Percentiles rank a stretch among this genome's conserved stretches.
Conservation (phyloP, 768 basidiomycete genomes). For the Boletus vinaceobasis region DNA sequence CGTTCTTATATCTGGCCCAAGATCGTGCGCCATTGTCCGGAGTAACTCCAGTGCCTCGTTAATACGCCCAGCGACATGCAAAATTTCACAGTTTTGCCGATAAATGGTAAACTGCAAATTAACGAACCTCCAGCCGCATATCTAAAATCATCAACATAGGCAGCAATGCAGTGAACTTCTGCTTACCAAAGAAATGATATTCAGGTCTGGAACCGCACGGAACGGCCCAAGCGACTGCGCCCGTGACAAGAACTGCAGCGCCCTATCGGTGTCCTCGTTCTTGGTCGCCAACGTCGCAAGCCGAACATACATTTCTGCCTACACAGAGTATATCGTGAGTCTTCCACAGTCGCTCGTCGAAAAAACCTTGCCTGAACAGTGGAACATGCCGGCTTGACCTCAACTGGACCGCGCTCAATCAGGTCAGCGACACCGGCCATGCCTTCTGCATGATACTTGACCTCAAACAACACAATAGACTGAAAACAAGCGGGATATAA, state of each 20-base stretch:
- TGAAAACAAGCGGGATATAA: not conserved
- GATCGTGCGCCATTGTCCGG: not conserved
- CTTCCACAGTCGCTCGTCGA: not conserved
- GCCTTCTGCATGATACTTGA: conserved; percentile 9
- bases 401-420: conserved; percentile 1
- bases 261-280: not conserved
- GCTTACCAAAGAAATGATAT: conserved; percentile 1
- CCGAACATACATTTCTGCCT: conserved; percentile 7
- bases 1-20: not conserved
- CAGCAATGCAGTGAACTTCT: not conserved
- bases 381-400: not conserved
- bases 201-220: not conserved
- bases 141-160: not conserved
- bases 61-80: not conserved
- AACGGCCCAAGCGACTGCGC: conserved; percentile 5
- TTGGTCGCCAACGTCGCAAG: conserved; percentile 1
- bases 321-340: not conserved
- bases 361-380: conserved; percentile 5
- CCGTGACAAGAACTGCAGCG: not conserved
- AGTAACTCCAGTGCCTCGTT: not conserved
- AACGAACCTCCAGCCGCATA: conserved; percentile 13
- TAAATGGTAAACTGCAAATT: not conserved
- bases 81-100: conserved; percentile 1
- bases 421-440: conserved; percentile 8
- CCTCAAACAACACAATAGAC: conserved; percentile 8